Base-by-base conservation (phyloP, 352 stramenopile species). In the Phytopythium helicoides region DNA sequence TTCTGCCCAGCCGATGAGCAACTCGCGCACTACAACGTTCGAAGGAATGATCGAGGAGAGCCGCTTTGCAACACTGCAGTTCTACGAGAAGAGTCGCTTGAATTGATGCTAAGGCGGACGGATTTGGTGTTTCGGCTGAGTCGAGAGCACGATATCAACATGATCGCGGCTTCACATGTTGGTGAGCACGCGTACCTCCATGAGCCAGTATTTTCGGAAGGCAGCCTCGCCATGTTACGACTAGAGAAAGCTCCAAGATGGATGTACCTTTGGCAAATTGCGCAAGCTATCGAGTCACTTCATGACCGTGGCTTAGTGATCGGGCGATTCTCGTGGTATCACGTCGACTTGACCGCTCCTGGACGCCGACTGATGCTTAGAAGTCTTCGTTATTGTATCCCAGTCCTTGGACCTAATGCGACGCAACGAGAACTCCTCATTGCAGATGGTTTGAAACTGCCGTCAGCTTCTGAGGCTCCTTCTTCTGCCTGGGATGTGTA, bases 401-500 rank as follows among this genome's bases (percentile, higher is more conserved):
- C 37, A 21, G 15, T 42, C 3, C 14, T 16, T 9, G 8, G 15
- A 10, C 15, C 14, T 5, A 19, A 21, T 21, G 1, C 37, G 6
- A 42, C 15, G 16, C 10, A 21, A 42, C 10, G 37, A 10, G 37
- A 42, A 23, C 6, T 5, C 15, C 15, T 42, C 15, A 19, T 42
- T 21, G 15, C 37, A 11, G 37, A 42, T 23, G 3, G 19, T 11
- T 21, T 42, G 7, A 23, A 21, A 16, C 8, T 21, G 21, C 21
- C 37, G 3, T n/a, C 6, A 2, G 14, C 37, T 12, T 16, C 15
- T 6, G 37, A 42, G 37, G 15, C 11, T 7, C 37, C 37, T 11
- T 42, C 37, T 7, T 21, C 37, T 42, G 37, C 37, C 16, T 42
- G 37, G 28, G 37, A 42, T 42, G 37, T 42, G 37, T 42, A 23